Conservation (phyloP, 208 protist genomes). For the Leishmania turanica region DNA sequence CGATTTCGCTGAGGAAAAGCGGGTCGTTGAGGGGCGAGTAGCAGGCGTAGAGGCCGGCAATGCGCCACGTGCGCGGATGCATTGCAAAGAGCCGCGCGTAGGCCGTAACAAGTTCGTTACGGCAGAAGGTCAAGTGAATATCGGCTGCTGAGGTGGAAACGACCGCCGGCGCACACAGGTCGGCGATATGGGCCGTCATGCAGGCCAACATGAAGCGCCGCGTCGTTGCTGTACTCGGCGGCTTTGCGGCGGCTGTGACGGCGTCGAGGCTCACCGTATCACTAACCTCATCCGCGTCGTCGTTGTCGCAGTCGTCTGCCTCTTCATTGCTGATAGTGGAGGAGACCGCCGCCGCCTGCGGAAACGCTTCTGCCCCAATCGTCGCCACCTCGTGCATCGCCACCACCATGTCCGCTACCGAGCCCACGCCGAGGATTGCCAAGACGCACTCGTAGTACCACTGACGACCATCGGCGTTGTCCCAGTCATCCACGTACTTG, state of each 20-base stretch:
- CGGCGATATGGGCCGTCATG: constrained; percentile 83
- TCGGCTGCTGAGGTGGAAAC: constrained; percentile 33
- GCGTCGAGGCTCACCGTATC: constrained; percentile 25
- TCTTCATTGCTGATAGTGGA: neutral
- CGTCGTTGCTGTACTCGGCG: neutral
- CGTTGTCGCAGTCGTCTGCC: neutral
- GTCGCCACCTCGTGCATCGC: constrained; percentile 29
- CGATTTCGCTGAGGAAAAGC: constrained; percentile 38
- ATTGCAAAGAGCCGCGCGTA: constrained; percentile 58
- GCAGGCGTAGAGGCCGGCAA: constrained; percentile 60
- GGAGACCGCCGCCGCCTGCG: neutral
- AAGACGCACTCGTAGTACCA: constrained; percentile 59
- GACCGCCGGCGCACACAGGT: constrained; percentile 62
- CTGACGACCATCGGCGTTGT: constrained; percentile 12
- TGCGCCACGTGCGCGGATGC: constrained; percentile 56
- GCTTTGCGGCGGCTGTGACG: neutral
- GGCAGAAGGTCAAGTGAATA: constrained; percentile 57
- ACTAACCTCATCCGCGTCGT: constrained; percentile 27
- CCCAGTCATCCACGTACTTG: constrained; percentile 27
- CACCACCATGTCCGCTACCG: constrained; percentile 45
- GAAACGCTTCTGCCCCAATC: neutral
- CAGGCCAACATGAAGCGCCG: constrained; percentile 52
- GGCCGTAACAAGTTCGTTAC: constrained; percentile 53
- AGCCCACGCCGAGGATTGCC: constrained; percentile 37
- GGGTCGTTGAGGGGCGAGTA: constrained; percentile 82